Evolutionary conservation across 2,329 filamentous ascomycete genomes (phyloP).

Genomic region (Trematosphaeria pertusa): DNA sequence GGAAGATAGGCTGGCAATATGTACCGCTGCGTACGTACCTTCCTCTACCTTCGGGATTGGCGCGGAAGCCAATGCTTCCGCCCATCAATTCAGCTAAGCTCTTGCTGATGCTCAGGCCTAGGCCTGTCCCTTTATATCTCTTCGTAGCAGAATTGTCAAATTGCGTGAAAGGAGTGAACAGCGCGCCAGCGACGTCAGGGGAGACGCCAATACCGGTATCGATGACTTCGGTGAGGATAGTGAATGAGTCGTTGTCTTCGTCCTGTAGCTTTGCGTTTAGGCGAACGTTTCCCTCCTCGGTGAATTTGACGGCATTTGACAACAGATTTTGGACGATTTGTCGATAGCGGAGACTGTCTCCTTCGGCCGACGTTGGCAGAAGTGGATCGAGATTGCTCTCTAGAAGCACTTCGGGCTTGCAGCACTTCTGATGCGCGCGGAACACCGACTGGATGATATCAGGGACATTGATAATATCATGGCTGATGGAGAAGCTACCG

Average conservation of each 20-base stretch:
- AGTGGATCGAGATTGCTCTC: constrained; percentile 53
- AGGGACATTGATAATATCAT: constrained; percentile 59
- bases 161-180: constrained; percentile 65
- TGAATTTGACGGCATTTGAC: constrained; percentile 68
- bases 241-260: constrained; percentile 54
- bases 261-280: constrained; percentile 51
- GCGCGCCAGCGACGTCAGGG: constrained; percentile 51
- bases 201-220: constrained; percentile 64
- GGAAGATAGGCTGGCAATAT: constrained; percentile 47
- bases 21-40: constrained; percentile 48
- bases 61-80: constrained; percentile 57
- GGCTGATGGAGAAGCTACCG: constrained; percentile 64
- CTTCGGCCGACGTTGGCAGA: constrained; percentile 59
- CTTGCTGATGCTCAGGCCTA: constrained; percentile 65
- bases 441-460: constrained; percentile 58
- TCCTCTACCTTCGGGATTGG: constrained; percentile 56
- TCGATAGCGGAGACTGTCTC: constrained; percentile 66
- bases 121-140: constrained; percentile 62
- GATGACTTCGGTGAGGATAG: constrained; percentile 58
- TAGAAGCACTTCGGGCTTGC: constrained; percentile 57
- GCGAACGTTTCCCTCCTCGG: constrained; percentile 61
- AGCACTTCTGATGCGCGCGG: constrained; percentile 56
- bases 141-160: constrained; percentile 62
- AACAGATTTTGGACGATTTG: constrained; percentile 69
- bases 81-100: constrained; percentile 64